Evolutionary conservation across 768 basidiomycete species (phyloP), one percentile per base, ranked within the genome.

Genomic region (Rhodotorula taiwanensis): DNA sequence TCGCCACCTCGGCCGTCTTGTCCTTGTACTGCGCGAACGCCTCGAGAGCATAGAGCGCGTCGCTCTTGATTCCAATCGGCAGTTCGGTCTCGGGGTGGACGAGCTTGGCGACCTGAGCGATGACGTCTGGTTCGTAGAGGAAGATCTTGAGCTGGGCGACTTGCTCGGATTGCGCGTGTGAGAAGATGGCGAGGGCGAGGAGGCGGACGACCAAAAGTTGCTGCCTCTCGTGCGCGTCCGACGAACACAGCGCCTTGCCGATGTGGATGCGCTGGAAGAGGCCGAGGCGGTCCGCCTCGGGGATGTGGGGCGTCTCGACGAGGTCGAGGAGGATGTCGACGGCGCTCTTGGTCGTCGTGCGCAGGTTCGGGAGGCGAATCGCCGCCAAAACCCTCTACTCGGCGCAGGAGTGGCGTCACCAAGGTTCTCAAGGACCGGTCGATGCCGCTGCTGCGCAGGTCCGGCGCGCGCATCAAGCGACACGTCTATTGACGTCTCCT

Each of bases 41-140:
- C 74, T 99, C 95, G 61, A 98, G 80, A n/a, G 89, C 86, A 31
- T 86, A 83, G 59, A 98, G 81, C 21, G 92, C 88, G 3, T 88
- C 86, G 4, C 86, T 86, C 75, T 93, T 88, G 11, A 95, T 82
- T 33, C 80, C 75, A 51, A 84, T 78, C 14, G 87, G 83, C 31
- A 94, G 81, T 27, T 58, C 66, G 43, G 81, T 81, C 72, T 90
- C 87, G 45, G 88, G 82, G 72, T 89, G 88, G 44, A 98, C 80
- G 28, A 98, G 81, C 71, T 93, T 89, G 16, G 92, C 89, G 62
- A 97, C 80, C 72, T 93, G 89, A 2, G 81, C 78, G 70, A 95
- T 85, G 55, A 98, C 80, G 72, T 95, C 93, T 11, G 94, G 94
- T 74, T 98, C 93, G 72, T 91, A 93, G 18, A 98, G 81, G 79